phyloP scores from a whole-genome alignment of 805 yeast genomes.

The Candida pseudoglaebosa region DNA sequence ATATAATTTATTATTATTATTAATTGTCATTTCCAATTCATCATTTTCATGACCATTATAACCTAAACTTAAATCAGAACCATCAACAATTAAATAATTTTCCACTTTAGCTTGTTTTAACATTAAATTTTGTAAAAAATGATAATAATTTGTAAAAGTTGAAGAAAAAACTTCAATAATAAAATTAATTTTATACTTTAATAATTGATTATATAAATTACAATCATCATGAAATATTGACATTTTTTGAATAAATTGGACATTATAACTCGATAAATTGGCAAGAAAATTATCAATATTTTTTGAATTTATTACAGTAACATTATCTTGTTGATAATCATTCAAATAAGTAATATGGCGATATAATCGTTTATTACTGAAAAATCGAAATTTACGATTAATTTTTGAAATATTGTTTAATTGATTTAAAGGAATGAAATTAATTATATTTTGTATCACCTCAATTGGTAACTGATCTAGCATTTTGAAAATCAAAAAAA shows the following conservation, averaged over 20 bases:
- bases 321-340: not conserved
- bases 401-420: conserved; percentile 3
- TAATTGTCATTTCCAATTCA: not conserved
- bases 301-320: not conserved
- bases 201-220: not conserved
- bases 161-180: not conserved
- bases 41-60: not conserved
- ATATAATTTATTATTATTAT: too few relatives aligned
- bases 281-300: too few relatives aligned
- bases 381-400: conserved; percentile 7
- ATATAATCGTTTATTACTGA: conserved; percentile 11
- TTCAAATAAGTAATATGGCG: conserved; percentile 10
- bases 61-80: not conserved
- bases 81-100: conserved; percentile 1
- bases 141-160: not conserved
- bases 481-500: not conserved
- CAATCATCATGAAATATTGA: conserved; percentile 5
- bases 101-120: not conserved
- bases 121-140: not conserved
- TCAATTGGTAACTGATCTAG: not conserved
- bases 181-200: not conserved
- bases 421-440: not conserved
- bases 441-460: not conserved
- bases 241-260: conserved; percentile 8
- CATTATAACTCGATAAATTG: conserved; percentile 8